Percentiles rank a stretch among this genome's conserved stretches.
phyloP scores from a whole-genome alignment of 345 rosid species.

The Syzygium oleosum region DNA sequence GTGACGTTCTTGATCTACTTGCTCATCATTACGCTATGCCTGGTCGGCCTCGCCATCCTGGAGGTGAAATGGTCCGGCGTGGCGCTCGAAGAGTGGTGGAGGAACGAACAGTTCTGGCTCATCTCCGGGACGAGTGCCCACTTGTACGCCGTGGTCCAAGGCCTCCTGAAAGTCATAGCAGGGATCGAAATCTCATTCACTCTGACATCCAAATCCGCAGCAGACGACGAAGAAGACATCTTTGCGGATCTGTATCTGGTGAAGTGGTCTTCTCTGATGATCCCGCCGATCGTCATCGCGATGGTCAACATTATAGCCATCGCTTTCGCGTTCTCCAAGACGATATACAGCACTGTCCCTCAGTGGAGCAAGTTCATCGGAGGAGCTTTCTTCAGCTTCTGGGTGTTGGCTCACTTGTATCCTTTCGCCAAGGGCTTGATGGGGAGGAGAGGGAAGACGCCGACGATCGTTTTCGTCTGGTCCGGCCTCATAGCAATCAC shows the following conservation, averaged over 20 bases:
- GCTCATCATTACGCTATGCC: constrained; percentile 48
- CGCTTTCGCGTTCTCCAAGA: constrained; percentile 54
- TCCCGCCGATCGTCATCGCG: constrained; percentile 85
- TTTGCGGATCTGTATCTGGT: constrained; percentile 78
- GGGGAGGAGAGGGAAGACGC: constrained; percentile 94
- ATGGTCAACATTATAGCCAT: constrained; percentile 81
- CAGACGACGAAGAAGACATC: constrained; percentile 67
- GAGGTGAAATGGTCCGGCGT: constrained; percentile 89
- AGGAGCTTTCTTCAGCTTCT: constrained; percentile 88
- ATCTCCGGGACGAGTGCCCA: constrained; percentile 93
- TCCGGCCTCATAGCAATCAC: constrained; percentile 88
- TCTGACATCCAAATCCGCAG: constrained; percentile 65
- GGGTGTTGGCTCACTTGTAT: constrained; percentile 92
- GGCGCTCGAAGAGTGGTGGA: constrained; percentile 92
- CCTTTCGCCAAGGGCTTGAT: constrained; percentile 95
- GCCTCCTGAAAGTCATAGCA: constrained; percentile 74
- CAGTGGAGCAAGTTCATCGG: constrained; percentile 87
- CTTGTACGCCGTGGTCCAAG: constrained; percentile 77
- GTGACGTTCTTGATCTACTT: constrained; percentile 59
- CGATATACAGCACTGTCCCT: constrained; percentile 53
- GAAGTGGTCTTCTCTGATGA: constrained; percentile 87
- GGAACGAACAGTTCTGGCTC: constrained; percentile 96
- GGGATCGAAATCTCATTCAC: constrained; percentile 97
- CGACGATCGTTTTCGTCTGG: constrained; percentile 91
- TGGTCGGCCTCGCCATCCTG: constrained; percentile 61